Evolutionary conservation across 352 stramenopile species (phyloP).

Genomic region (Globisporangium alternatum): DNA sequence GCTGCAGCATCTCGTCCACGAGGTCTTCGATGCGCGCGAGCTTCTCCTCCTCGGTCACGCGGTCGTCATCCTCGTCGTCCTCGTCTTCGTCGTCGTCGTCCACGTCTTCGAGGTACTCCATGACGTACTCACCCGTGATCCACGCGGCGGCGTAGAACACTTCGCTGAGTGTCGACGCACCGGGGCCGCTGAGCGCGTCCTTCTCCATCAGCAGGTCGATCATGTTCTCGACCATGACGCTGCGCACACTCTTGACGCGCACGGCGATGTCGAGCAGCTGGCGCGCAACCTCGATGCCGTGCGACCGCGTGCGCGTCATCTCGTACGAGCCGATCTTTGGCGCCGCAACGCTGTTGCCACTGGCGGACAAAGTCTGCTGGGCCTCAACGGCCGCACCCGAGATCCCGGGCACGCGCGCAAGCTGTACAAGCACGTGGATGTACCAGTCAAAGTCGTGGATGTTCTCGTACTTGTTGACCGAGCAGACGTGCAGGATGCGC

Average conservation of each 20-base stretch:
- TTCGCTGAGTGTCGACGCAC: conserved; percentile 87
- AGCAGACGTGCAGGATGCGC: conserved; percentile 96
- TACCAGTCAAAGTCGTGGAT: conserved; percentile 99
- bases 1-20: conserved; percentile 78
- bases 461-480: conserved; percentile 97
- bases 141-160: conserved; percentile 95
- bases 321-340: conserved; percentile 25
- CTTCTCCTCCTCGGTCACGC: conserved; percentile 75
- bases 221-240: conserved; percentile 94
- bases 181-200: conserved; percentile 67
- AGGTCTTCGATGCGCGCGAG: conserved; percentile 85
- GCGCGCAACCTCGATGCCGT: conserved; percentile 86
- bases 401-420: conserved; percentile 90
- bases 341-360: conserved; percentile 34
- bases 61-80: conserved; percentile 71
- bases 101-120: conserved; percentile 87
- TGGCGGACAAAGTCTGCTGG: conserved; percentile 17
- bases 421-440: conserved; percentile 94
- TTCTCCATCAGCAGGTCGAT: conserved; percentile 92
- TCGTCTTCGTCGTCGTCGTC: conserved; percentile 74
- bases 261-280: conserved; percentile 97
- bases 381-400: conserved; percentile 33
- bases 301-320: conserved; percentile 33
- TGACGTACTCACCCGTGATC: conserved; percentile 98
- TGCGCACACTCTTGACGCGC: conserved; percentile 94